A percentile compares a stretch with the other conserved stretches of the same genome.
Conservation (phyloP, 306 rosid species). For the Glycine soja region DNA sequence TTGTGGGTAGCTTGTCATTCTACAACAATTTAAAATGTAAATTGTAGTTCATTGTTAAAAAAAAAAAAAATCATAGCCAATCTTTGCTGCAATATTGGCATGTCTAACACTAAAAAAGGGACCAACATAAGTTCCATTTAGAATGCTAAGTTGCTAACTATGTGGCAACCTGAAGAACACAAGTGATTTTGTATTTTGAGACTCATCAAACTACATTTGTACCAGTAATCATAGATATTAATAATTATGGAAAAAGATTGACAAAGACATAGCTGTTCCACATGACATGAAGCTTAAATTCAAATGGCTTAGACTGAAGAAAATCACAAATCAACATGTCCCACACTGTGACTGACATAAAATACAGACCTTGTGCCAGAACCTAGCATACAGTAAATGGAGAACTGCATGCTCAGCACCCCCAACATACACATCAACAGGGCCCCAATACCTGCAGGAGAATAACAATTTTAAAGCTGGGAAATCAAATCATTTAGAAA, state of each 20-base stretch:
- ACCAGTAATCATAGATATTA: conserved; percentile 8
- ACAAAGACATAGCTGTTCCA: conserved; percentile 29
- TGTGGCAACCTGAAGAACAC: conserved; percentile 12
- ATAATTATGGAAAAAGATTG: conserved; percentile 22
- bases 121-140: conserved; percentile 13
- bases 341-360: conserved; percentile 35
- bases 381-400: conserved; percentile 94
- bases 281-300: conserved; percentile 18
- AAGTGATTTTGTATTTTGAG: conserved; percentile 29
- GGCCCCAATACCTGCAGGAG: conserved; percentile 86
- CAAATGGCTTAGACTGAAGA: conserved; percentile 33
- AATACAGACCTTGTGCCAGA: conserved; percentile 95
- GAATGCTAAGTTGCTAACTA: conserved; percentile 36
- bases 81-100: neutral
- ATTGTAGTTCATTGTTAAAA: neutral
- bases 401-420: conserved; percentile 99
- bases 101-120: conserved; percentile 14
- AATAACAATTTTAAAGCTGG: conserved; percentile 39
- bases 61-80: conserved; percentile 6
- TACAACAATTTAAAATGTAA: conserved; percentile 15
- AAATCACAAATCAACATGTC: conserved; percentile 33
- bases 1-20: neutral
- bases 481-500: conserved; percentile 31
- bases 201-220: conserved; percentile 26
- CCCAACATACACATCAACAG: conserved; percentile 96